Conservation (phyloP, 257 asterid genomes). For the Scutellaria galericulata region DNA sequence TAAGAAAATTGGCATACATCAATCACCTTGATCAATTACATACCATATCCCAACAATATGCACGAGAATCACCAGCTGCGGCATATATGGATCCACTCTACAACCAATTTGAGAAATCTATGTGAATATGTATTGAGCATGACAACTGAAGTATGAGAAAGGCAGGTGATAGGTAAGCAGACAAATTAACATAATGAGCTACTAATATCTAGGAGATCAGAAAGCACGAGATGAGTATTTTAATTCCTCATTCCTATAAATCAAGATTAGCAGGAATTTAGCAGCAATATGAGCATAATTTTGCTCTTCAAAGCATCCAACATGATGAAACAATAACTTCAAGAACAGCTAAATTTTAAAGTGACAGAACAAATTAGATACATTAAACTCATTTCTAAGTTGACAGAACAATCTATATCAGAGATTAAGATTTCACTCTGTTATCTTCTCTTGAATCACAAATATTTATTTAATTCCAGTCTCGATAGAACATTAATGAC, state of each 20-base stretch:
- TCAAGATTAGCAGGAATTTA: slow-evolving; percentile 22
- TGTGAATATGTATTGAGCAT: slow-evolving; percentile 12
- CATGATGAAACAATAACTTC: not conserved
- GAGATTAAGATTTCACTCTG: slow-evolving; percentile 7
- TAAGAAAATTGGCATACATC: not conserved
- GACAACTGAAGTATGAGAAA: slow-evolving; percentile 32
- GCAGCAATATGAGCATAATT: slow-evolving; percentile 5
- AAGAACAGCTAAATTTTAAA: not conserved
- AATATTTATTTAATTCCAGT: not conserved
- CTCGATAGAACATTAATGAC: slow-evolving; percentile 18
- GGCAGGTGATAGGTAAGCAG: not conserved
- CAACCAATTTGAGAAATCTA: slow-evolving; percentile 34
- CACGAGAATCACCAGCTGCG: slow-evolving; percentile 94
- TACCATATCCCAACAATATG: slow-evolving; percentile 99
- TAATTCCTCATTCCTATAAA: slow-evolving; percentile 9
- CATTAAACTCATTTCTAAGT: not conserved
- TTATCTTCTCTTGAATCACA: slow-evolving; percentile 9
- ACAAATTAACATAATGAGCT: slow-evolving; percentile 21
- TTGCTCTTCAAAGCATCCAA: slow-evolving; percentile 23
- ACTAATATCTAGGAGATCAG: slow-evolving; percentile 17
- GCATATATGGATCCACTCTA: slow-evolving; percentile 84
- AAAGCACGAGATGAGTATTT: slow-evolving; percentile 13
- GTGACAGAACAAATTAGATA: not conserved
- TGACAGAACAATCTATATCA: slow-evolving; percentile 13
- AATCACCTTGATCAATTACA: slow-evolving; percentile 43